Percentiles rank a stretch among this genome's conserved stretches.
phyloP scores from a whole-genome alignment of 176 grass and related monocot species.

The Puccinellia tenuiflora region DNA sequence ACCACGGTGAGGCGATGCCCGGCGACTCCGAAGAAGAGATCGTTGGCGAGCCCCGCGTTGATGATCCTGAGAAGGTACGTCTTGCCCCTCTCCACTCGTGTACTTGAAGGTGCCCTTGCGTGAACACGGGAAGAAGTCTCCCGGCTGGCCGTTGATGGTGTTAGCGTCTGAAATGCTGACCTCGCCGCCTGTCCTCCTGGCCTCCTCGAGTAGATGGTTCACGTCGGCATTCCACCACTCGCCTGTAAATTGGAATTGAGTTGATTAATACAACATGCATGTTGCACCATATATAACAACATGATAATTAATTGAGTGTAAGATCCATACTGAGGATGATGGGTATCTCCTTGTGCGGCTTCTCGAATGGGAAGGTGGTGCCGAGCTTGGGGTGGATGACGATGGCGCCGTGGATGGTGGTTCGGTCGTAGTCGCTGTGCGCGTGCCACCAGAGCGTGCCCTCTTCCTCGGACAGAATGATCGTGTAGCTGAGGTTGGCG shows the following conservation, averaged over 20 bases:
- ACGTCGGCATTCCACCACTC: no score
- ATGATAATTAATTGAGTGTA: no score
- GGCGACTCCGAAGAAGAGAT: neutral
- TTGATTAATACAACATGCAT: no score
- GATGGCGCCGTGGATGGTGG: slow-evolving; percentile 65
- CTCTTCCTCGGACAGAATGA: slow-evolving; percentile 47
- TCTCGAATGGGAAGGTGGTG: slow-evolving; percentile 30
- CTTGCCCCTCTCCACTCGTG: neutral
- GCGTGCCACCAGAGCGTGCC: slow-evolving; percentile 76
- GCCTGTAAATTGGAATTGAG: no score
- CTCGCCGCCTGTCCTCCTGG: no score
- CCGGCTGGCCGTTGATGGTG: no score
- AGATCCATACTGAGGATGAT: no score
- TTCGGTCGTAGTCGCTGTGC: slow-evolving; percentile 47
- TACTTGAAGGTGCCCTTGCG: neutral
- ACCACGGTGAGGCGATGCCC: neutral
- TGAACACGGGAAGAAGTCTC: no score
- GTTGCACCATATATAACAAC: no score
- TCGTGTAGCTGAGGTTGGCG: slow-evolving; percentile 34
- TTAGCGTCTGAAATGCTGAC: no score
- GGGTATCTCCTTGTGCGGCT: slow-evolving; percentile 43
- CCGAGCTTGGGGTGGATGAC: slow-evolving; percentile 50
- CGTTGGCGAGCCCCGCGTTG: neutral
- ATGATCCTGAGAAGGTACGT: neutral
- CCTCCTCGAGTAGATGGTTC: no score